phyloP scores from a whole-genome alignment of 768 basidiomycete genomes.

The Boletellus ananiceps region DNA sequence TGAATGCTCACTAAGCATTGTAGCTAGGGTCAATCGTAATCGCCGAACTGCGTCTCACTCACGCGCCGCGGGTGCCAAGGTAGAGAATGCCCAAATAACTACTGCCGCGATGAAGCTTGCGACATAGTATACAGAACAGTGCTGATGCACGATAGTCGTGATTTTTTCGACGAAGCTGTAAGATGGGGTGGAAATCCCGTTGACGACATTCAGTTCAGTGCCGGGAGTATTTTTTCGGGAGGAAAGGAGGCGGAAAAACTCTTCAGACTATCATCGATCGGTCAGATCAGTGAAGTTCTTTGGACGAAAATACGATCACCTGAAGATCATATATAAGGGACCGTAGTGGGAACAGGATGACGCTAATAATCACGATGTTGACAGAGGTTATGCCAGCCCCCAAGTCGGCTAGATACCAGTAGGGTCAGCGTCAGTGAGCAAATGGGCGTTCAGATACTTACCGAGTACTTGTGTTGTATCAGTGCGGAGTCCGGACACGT shows the following conservation, averaged over 20 bases:
- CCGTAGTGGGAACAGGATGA: constrained; percentile 11
- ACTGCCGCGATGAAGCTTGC: constrained; percentile 3
- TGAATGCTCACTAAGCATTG: constrained; percentile 9
- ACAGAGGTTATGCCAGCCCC: constrained; percentile 11
- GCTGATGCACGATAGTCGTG: neutral
- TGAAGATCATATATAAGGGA: constrained; percentile 9
- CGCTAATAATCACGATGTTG: constrained; percentile 15
- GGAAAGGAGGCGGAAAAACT: constrained; percentile 17
- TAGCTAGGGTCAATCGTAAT: neutral
- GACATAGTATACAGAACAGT: constrained; percentile 9
- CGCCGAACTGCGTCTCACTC: neutral
- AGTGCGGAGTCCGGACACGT: neutral
- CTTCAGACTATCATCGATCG: constrained; percentile 9
- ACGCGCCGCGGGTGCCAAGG: constrained; percentile 11
- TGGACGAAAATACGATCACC: neutral
- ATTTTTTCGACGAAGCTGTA: constrained; percentile 5
- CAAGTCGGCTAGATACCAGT: constrained; percentile 2
- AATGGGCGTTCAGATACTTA: neutral
- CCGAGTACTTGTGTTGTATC: constrained; percentile 7
- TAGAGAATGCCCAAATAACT: constrained; percentile 8
- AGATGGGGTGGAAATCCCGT: constrained; percentile 14
- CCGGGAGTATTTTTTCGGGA: neutral
- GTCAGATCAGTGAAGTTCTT: neutral
- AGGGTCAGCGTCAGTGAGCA: neutral
- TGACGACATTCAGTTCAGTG: constrained; percentile 5